phyloP scores from a whole-genome alignment of 768 basidiomycete species.

The Hygrophoropsis aurantiaca region DNA sequence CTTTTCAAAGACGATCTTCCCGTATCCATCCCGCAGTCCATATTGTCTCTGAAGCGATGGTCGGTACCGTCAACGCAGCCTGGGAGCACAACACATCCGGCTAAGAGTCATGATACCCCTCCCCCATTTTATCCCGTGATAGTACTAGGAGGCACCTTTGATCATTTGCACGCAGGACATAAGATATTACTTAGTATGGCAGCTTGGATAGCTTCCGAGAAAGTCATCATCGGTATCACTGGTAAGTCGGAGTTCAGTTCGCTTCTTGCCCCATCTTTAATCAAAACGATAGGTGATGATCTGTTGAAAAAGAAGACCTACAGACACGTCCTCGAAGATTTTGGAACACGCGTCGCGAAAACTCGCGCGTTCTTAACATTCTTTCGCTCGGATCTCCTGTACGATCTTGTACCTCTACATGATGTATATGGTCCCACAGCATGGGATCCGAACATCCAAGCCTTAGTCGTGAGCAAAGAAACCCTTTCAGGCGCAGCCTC shows the following conservation, averaged over 20 bases:
- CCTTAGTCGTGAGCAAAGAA: constrained; percentile 88
- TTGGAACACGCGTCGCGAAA: constrained; percentile 51
- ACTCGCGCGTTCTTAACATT: constrained; percentile 70
- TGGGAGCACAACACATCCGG: constrained; percentile 1
- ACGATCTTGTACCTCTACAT: constrained; percentile 69
- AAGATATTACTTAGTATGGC: constrained; percentile 95
- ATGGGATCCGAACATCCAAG: constrained; percentile 86
- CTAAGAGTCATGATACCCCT: background rate
- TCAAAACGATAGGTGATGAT: constrained; percentile 51
- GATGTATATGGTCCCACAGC: constrained; percentile 94
- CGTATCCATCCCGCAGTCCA: constrained; percentile 41
- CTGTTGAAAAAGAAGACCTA: constrained; percentile 74
- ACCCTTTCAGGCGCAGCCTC: constrained; percentile 74
- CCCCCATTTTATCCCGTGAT: constrained; percentile 56
- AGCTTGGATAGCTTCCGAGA: constrained; percentile 73
- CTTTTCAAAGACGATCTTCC: constrained; percentile 37
- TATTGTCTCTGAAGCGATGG: constrained; percentile 31
- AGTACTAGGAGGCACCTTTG: constrained; percentile 95
- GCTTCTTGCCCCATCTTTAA: constrained; percentile 12
- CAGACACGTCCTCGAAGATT: constrained; percentile 62
- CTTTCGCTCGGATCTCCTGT: constrained; percentile 64
- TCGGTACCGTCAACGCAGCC: constrained; percentile 13
- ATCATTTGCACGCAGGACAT: constrained; percentile 96
- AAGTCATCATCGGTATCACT: constrained; percentile 89
- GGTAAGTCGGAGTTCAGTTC: constrained; percentile 43